phyloP scores from a whole-genome alignment of 345 rosid species.

The Adansonia digitata region DNA sequence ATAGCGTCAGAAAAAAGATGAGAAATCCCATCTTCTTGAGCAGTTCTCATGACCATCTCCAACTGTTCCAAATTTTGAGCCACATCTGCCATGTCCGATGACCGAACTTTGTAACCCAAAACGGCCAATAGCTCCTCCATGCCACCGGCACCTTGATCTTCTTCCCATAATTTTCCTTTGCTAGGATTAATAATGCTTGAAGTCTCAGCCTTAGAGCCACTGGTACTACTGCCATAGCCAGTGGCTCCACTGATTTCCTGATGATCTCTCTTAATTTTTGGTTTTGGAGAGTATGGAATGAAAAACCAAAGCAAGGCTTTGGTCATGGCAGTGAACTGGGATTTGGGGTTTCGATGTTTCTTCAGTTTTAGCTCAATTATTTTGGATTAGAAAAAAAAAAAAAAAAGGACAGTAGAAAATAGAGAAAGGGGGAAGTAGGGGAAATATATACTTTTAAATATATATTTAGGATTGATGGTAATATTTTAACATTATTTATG shows the following conservation, averaged over 20 bases:
- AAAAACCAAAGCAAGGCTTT: not conserved
- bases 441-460: constrained; percentile 11
- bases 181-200: constrained; percentile 34
- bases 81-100: constrained; percentile 85
- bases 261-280: constrained; percentile 54
- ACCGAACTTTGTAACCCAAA: constrained; percentile 70
- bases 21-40: constrained; percentile 63
- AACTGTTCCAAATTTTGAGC: constrained; percentile 89
- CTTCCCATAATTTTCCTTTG: constrained; percentile 41
- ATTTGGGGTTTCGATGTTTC: constrained; percentile 5
- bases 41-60: constrained; percentile 64
- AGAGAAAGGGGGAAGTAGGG: constrained; percentile 25
- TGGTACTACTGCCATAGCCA: constrained; percentile 7
- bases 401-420: not conserved
- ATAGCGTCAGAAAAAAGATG: constrained; percentile 49
- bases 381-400: constrained; percentile 1
- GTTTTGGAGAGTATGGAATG: not conserved
- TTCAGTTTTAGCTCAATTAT: not conserved
- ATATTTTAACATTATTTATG: no score
- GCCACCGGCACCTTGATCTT: constrained; percentile 56
- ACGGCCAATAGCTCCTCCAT: constrained; percentile 80
- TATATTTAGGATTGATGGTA: no score
- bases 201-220: constrained; percentile 16
- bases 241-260: constrained; percentile 27
- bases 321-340: constrained; percentile 9